Percentiles rank a stretch among this genome's conserved stretches.
These are phyloP conservation scores for Tetrastigma voinierianum DNA, from an alignment of 164 flowering plant genomes.

Conservation along the genomic window DNA sequence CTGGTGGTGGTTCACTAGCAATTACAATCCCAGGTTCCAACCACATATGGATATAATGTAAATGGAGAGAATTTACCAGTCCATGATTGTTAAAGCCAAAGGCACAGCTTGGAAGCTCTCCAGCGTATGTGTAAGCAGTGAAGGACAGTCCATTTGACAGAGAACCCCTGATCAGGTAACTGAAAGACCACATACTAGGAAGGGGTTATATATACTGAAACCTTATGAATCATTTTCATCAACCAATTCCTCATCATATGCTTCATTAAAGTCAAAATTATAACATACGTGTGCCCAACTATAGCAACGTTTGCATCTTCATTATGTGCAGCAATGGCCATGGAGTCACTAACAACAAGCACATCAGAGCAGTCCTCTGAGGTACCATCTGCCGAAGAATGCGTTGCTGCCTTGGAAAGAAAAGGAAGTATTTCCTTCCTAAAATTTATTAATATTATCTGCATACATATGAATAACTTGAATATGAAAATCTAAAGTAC, in stretches of 20 bases:
- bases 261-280: neutral
- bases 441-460: constrained; percentile 73
- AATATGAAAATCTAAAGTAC: neutral
- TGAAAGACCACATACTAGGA: constrained; percentile 30
- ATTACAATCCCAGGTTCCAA: too few relatives aligned
- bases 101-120: constrained; percentile 90
- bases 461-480: constrained; percentile 34
- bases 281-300: constrained; percentile 65
- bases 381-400: constrained; percentile 16
- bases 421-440: constrained; percentile 87
- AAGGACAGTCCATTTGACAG: constrained; percentile 53
- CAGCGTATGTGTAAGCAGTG: constrained; percentile 81
- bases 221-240: neutral
- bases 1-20: too few relatives aligned
- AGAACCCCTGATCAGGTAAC: constrained; percentile 67
- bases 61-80: constrained; percentile 38
- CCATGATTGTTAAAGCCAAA: constrained; percentile 81
- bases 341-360: constrained; percentile 54
- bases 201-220: neutral
- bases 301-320: constrained; percentile 84
- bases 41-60: neutral
- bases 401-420: constrained; percentile 31
- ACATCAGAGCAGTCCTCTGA: constrained; percentile 74
- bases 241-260: too few relatives aligned
- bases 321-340: constrained; percentile 87